A percentile compares a stretch with the other conserved stretches of the same genome.
These are phyloP conservation scores for Discostella pseudostelligera DNA, from an alignment of 108 stramenopile species.

Conservation along the genomic window DNA sequence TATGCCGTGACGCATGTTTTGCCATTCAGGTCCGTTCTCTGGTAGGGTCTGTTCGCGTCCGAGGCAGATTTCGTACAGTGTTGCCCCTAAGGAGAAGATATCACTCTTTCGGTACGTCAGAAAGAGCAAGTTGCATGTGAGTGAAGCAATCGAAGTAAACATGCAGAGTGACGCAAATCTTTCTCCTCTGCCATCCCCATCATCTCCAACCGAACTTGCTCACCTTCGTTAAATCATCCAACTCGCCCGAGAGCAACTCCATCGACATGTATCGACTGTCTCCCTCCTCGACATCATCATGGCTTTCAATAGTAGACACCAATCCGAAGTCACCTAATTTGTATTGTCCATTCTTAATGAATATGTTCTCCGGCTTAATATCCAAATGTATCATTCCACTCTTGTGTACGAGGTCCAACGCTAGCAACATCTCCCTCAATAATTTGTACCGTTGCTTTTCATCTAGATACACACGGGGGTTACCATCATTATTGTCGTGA, in stretches of 20 bases:
- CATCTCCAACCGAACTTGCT: neutral
- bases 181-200: too few relatives aligned
- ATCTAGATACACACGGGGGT: conserved; percentile 19
- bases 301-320: conserved; percentile 66
- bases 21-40: conserved; percentile 89
- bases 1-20: conserved; percentile 74
- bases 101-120: conserved; percentile 63
- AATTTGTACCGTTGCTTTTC: conserved; percentile 70
- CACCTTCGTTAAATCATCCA: conserved; percentile 85
- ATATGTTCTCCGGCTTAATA: conserved; percentile 96
- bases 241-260: conserved; percentile 88
- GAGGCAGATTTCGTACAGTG: conserved; percentile 86
- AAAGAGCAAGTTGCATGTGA: neutral
- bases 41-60: conserved; percentile 61
- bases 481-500: neutral
- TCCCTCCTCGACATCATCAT: conserved; percentile 87
- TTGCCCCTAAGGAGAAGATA: conserved; percentile 91
- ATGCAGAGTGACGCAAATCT: neutral
- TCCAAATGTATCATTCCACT: conserved; percentile 90
- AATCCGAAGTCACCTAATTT: conserved; percentile 95
- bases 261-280: conserved; percentile 92
- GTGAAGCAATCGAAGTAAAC: neutral
- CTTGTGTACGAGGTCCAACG: conserved; percentile 83
- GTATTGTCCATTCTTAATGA: conserved; percentile 88
- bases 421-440: conserved; percentile 82